Evolutionary conservation across 768 basidiomycete genomes (phyloP).

Genomic region (Chlorophyllum brunneum): DNA sequence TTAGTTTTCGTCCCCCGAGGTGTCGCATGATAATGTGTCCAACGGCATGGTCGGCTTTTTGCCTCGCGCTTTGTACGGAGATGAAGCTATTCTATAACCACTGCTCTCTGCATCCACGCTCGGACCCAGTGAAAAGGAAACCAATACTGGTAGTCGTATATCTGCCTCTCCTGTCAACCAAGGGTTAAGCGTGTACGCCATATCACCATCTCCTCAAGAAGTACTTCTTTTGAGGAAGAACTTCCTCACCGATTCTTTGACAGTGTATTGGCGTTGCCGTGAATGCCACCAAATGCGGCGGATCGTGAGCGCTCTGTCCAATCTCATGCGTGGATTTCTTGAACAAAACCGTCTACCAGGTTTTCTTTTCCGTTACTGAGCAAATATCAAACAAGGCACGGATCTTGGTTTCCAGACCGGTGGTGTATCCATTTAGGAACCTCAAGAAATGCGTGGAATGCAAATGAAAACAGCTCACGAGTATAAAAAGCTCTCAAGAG

Average conservation of each 20-base stretch:
- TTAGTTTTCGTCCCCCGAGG: too few species aligned
- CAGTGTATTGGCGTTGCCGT: background rate
- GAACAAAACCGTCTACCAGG: conserved; percentile 1
- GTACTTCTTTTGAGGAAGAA: conserved; percentile 3
- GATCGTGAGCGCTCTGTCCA: background rate
- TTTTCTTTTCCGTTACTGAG: background rate
- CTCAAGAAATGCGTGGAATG: background rate
- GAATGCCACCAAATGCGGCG: background rate
- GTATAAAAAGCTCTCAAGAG: background rate
- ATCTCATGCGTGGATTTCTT: background rate
- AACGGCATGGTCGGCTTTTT: background rate
- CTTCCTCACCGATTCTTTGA: conserved; percentile 4
- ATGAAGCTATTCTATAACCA: background rate
- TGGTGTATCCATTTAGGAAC: background rate
- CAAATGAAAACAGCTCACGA: background rate
- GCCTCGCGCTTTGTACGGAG: conserved; percentile 5
- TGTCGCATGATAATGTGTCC: too few species aligned
- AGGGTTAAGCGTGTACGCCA: background rate
- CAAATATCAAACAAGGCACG: too few species aligned
- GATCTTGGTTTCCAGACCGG: too few species aligned
- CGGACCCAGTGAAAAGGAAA: conserved; percentile 2
- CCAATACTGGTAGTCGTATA: background rate
- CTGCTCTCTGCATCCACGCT: background rate
- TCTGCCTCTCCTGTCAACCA: background rate
- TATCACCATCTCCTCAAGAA: background rate